Evolutionary conservation across 805 yeast species (phyloP), one percentile per base, ranked within the genome.

Genomic region (Nakazawaea sp.): DNA sequence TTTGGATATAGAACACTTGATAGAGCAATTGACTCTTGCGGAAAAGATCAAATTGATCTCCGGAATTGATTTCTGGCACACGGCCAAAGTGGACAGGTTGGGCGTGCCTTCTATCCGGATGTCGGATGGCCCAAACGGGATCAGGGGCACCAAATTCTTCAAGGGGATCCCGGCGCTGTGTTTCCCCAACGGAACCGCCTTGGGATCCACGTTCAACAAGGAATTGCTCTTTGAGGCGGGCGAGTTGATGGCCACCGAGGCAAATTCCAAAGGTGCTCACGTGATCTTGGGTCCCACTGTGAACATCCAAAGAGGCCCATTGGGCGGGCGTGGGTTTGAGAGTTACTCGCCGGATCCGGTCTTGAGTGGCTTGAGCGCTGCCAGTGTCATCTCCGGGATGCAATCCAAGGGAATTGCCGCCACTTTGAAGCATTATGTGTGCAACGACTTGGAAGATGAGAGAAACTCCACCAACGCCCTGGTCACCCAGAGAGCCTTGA

Each of bases 61-160:
- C 7, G 57, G 66, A 6, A 45, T 47, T 30, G 67, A 62, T 42
- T 56, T 57, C 43, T 64, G 69, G 69, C 68, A 62, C 47, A 63
- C 68, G 3, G 42, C 41, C 19, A 38, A 50, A 1, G 48, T 64
- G 17, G 45, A 48, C 18, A 41, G 68, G 28, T 49, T 69, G 21
- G 61, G 59, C 16, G 49, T 75, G 28, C 78, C 77, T 2, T 53
- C 68, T 0, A 42, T 75, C 5, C 60, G 80, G 48, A 48, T 69
- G 23, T 53, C 68, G 15, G 83, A 77, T 50, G 83, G 83, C 15
- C 83, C 83, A 33, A 77, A 77, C 48, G 83, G 83, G 44, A 63
- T 75, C 32, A 61, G 82, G 44, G 82, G 82, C 18, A 72, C 77
- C 16, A 64, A 58, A 30, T 73, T 74, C 48, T 70, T 73, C 48